These are phyloP conservation scores for Clonostachys solani DNA, from an alignment of 2,329 filamentous ascomycete species.

Conservation along the genomic window DNA sequence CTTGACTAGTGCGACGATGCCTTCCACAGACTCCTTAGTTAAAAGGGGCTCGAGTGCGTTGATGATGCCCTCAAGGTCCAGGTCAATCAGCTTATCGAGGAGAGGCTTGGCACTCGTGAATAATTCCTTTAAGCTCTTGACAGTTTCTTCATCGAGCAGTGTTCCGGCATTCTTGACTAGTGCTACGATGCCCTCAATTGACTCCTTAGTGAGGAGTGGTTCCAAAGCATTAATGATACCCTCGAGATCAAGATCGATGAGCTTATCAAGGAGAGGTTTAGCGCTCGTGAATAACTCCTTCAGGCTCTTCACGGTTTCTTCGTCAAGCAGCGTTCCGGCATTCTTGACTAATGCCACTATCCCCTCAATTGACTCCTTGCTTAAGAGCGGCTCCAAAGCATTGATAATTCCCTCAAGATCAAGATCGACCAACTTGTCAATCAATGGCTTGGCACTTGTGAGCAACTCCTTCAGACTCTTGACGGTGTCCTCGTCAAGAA, in stretches of 20 bases:
- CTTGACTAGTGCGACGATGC: constrained; percentile 14
- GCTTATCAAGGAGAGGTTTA: constrained; percentile 14
- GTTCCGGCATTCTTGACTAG: constrained; percentile 20
- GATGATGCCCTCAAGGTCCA: constrained; percentile 21
- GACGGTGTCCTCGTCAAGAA: constrained; percentile 13
- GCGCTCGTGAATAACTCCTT: constrained; percentile 10
- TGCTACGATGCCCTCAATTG: constrained; percentile 16
- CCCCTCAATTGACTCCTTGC: constrained; percentile 15
- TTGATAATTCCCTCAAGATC: constrained; percentile 23
- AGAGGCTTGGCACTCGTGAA: constrained; percentile 17
- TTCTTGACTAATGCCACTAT: constrained; percentile 16
- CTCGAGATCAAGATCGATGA: constrained; percentile 25
- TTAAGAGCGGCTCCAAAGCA: constrained; percentile 16
- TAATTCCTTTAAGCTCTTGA: constrained; percentile 14
- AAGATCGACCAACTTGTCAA: constrained; percentile 20
- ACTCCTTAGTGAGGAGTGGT: constrained; percentile 16
- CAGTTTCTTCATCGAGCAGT: constrained; percentile 12
- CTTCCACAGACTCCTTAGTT: constrained; percentile 15
- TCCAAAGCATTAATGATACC: constrained; percentile 17
- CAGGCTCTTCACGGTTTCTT: constrained; percentile 11
- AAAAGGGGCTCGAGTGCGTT: constrained; percentile 13
- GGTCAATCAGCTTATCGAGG: constrained; percentile 16
- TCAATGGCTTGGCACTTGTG: constrained; percentile 17
- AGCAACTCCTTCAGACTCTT: constrained; percentile 13
- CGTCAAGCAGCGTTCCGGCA: constrained; percentile 12